These are phyloP conservation scores for Chiua sp. DNA, from an alignment of 1,284 basidiomycete genomes.

Conservation along the genomic window DNA sequence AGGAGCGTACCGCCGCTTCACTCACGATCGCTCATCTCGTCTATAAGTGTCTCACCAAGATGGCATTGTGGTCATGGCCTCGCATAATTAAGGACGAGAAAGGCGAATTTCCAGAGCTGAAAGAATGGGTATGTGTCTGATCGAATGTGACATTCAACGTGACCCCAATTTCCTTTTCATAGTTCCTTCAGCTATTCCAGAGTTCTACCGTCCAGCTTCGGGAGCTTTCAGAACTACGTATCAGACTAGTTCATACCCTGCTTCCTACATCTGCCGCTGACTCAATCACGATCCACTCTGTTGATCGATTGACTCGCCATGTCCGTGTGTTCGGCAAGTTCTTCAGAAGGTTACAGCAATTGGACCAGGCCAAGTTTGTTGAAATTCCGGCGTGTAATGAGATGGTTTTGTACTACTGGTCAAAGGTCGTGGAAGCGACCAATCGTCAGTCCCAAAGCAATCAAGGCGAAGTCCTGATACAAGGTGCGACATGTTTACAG, in stretches of 20 bases:
- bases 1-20: constrained; percentile 50
- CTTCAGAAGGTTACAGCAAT: constrained; percentile 74
- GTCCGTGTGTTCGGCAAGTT: constrained; percentile 76
- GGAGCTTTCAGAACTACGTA: constrained; percentile 55
- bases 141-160: background rate
- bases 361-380: constrained; percentile 63
- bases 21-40: constrained; percentile 67
- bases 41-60: constrained; percentile 72
- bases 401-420: constrained; percentile 79
- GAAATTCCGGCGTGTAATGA: constrained; percentile 66
- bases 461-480: constrained; percentile 40
- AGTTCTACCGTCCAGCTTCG: constrained; percentile 61
- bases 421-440: constrained; percentile 72
- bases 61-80: constrained; percentile 74
- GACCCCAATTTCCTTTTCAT: constrained; percentile 11
- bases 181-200: constrained; percentile 68
- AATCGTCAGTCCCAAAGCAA: constrained; percentile 47
- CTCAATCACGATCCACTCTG: constrained; percentile 42
- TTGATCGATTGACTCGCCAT: constrained; percentile 68
- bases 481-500: constrained; percentile 47
- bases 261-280: constrained; percentile 29
- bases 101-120: constrained; percentile 48
- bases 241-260: constrained; percentile 44
- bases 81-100: constrained; percentile 50
- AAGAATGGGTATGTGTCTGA: constrained; percentile 56